These are phyloP conservation scores for Incumbomyces lentus DNA, from an alignment of 2,329 filamentous ascomycete species.

Conservation along the genomic window DNA sequence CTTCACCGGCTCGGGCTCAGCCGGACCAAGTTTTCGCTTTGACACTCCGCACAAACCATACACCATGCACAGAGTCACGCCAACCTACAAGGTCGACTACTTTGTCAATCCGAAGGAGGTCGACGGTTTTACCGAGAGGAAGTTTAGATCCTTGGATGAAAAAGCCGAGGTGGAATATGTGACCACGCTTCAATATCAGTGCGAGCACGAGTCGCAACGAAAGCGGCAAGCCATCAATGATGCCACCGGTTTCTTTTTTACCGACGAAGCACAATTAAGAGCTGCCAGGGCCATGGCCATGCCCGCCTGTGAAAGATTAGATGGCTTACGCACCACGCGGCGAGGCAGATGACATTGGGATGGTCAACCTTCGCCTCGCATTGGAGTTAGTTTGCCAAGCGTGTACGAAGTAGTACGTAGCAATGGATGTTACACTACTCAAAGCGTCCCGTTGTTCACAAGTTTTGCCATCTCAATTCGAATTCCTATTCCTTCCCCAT, in stretches of 20 bases:
- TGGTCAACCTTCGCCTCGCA: neutral
- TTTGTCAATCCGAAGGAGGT: slow-evolving; percentile 75
- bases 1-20: slow-evolving; percentile 49
- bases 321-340: slow-evolving; percentile 33
- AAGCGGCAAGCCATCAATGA: slow-evolving; percentile 61
- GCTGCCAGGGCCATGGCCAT: slow-evolving; percentile 53
- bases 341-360: too few species aligned
- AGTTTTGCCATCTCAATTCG: too few species aligned
- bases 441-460: too few species aligned
- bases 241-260: slow-evolving; percentile 78
- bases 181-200: slow-evolving; percentile 55
- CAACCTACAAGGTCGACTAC: slow-evolving; percentile 65
- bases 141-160: slow-evolving; percentile 65
- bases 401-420: too few species aligned
- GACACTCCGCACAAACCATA: slow-evolving; percentile 60
- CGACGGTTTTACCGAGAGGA: slow-evolving; percentile 54
- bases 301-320: slow-evolving; percentile 48
- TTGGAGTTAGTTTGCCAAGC: neutral
- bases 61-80: slow-evolving; percentile 62
- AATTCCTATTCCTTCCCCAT: too few species aligned
- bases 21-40: slow-evolving; percentile 64
- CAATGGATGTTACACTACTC: too few species aligned
- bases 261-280: slow-evolving; percentile 68
- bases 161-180: slow-evolving; percentile 66
- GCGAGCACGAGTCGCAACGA: slow-evolving; percentile 60